These are phyloP conservation scores for Pythium rhizo-oryzae DNA, from an alignment of 352 stramenopile genomes.

Conservation along the genomic window DNA sequence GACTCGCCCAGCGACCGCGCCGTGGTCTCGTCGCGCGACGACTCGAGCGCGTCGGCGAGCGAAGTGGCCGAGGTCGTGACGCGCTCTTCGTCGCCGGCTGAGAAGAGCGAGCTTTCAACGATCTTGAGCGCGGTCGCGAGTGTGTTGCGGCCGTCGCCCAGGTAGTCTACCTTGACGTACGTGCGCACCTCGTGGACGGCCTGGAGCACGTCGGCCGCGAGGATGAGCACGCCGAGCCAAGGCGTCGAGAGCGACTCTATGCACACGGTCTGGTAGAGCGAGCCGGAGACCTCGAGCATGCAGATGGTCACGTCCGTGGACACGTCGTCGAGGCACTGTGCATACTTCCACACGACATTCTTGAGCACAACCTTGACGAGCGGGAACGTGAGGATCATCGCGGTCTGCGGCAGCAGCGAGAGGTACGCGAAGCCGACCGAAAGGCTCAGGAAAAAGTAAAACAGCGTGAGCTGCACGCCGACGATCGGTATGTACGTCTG, in stretches of 20 bases:
- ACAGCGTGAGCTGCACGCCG: slow-evolving; percentile 12
- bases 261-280: slow-evolving; percentile 40
- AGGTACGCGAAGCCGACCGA: slow-evolving; percentile 33
- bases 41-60: not conserved
- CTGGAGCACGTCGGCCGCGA: slow-evolving; percentile 18
- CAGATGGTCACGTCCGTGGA: slow-evolving; percentile 47
- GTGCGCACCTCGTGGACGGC: slow-evolving; percentile 20
- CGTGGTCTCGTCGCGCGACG: not conserved
- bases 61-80: not conserved
- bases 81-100: not conserved
- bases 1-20: not conserved
- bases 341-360: slow-evolving; percentile 32
- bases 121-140: slow-evolving; percentile 18
- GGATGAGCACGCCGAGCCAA: slow-evolving; percentile 14
- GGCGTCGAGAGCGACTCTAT: slow-evolving; percentile 22
- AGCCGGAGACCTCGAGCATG: slow-evolving; percentile 39
- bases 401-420: slow-evolving; percentile 25
- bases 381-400: slow-evolving; percentile 32
- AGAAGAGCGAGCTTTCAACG: slow-evolving; percentile 5
- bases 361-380: slow-evolving; percentile 33
- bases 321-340: slow-evolving; percentile 38
- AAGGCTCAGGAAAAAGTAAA: slow-evolving; percentile 31
- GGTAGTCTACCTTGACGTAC: slow-evolving; percentile 15
- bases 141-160: slow-evolving; percentile 13
- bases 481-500: slow-evolving; percentile 12